Conservation (phyloP, 2,329 filamentous ascomycete species). For the Cadophora luteo-olivacea region DNA sequence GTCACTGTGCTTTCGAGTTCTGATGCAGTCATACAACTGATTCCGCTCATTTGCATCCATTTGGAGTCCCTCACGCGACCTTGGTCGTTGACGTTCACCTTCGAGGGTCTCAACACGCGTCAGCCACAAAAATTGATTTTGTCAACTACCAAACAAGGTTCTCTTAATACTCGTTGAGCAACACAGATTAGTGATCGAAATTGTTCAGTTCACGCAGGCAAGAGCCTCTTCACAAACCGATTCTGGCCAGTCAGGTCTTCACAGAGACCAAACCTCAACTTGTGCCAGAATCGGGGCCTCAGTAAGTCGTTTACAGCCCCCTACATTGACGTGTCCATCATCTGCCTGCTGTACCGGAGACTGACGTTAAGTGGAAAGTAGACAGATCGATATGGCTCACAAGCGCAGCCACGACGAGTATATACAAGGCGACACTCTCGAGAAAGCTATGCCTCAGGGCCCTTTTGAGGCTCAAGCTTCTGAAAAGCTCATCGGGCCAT, state of each 20-base stretch:
- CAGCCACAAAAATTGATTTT: neutral
- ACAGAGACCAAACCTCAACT: neutral
- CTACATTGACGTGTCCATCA: neutral
- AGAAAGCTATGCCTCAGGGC: neutral
- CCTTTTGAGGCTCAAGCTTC: neutral
- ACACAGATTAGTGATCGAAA: neutral
- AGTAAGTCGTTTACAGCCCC: neutral
- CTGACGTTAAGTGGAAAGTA: neutral
- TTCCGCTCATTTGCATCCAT: neutral
- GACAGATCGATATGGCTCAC: neutral
- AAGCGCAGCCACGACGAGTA: neutral
- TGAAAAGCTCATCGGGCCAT: neutral
- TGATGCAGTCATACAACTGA: neutral
- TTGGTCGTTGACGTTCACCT: neutral
- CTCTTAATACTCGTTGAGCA: neutral
- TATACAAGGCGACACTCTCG: neutral
- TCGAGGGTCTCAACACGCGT: neutral
- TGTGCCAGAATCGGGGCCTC: too few species aligned
- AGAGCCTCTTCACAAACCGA: neutral
- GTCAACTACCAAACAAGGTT: neutral
- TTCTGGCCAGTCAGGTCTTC: neutral
- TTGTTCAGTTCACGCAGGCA: neutral
- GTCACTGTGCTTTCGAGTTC: neutral
- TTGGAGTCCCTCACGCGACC: neutral
- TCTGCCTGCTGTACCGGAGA: neutral